Evolutionary conservation across 2,329 filamentous ascomycete genomes (phyloP), one percentile per base, ranked within the genome.

Genomic region (Sordariomycetes sp.): DNA sequence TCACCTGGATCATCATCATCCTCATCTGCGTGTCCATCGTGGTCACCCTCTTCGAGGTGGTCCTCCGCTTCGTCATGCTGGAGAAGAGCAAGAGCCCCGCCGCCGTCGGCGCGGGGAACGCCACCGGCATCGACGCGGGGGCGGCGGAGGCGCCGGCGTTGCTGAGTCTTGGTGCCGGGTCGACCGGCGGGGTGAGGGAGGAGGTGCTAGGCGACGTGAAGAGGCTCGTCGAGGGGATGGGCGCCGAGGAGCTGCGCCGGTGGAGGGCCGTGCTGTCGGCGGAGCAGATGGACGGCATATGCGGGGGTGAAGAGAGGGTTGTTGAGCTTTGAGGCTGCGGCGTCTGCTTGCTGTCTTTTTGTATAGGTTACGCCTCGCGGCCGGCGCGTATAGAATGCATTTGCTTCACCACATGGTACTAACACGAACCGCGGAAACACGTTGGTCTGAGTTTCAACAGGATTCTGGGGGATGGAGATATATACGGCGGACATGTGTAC

Each of bases 1-100:
- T 97, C 69, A 99, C 94, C 1, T 97, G 93, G 93, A 97, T 99
- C 71, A 88, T 97, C 71, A 99, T 99, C 66, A 80, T 96, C 53
- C 81, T 99, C 53, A 99, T 99, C 68, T 72, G 95, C 53, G 77
- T 97, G 64, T 93, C 88, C 68, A 97, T 99, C 66, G 77, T 91
- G 57, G 90, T 99, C 57, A 97, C 94, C 1, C 88, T 90, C 55
- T 86, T 88, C 3, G 94, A 99, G 73, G 93, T 97, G 10, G 83
- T 88, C 58, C 76, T 99, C 55, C 82, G 94, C 7, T 97, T 97
- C 68, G 85, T 79, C 32, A 88, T 96, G 58, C 74, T 96, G 63
- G 46, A 57, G 25, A 57, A 57, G 46, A 52, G 43, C 25, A 57
- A 53, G 53, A 14, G 54, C 3, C 48, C 43, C 24, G n/a, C 18